A percentile compares a stretch with the other conserved stretches of the same genome.
phyloP scores from a whole-genome alignment of 495 filamentous ascomycete genomes.

The Niebla homalea region DNA sequence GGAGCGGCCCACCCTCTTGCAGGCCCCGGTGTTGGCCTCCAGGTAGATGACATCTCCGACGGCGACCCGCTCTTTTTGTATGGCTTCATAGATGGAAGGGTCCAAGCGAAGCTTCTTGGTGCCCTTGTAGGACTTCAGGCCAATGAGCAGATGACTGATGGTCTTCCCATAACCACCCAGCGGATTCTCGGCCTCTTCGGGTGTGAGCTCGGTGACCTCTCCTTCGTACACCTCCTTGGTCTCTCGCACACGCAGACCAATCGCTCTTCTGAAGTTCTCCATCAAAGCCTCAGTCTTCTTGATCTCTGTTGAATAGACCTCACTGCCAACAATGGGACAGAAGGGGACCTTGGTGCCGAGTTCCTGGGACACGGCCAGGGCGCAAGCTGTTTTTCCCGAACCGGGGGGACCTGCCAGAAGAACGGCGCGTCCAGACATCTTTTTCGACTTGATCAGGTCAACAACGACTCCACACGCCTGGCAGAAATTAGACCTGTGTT shows the following conservation, averaged over 20 bases:
- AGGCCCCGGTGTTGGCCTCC: slow-evolving; percentile 93
- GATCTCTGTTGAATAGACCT: slow-evolving; percentile 92
- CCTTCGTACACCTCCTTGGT: slow-evolving; percentile 97
- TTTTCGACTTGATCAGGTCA: slow-evolving; percentile 84
- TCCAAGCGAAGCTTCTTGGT: slow-evolving; percentile 95
- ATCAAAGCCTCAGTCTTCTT: slow-evolving; percentile 98
- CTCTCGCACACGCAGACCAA: slow-evolving; percentile 88
- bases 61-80: slow-evolving; percentile 93
- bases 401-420: slow-evolving; percentile 85
- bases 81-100: slow-evolving; percentile 95
- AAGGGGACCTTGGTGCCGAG: slow-evolving; percentile 96
- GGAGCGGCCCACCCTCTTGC: slow-evolving; percentile 87
- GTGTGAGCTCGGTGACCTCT: slow-evolving; percentile 89
- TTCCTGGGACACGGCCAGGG: slow-evolving; percentile 86
- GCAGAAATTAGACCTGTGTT: slow-evolving; percentile 7
- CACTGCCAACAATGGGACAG: slow-evolving; percentile 90
- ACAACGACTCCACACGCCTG: slow-evolving; percentile 88
- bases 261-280: slow-evolving; percentile 95
- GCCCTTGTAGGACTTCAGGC: slow-evolving; percentile 78
- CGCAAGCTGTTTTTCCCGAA: slow-evolving; percentile 93
- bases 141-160: slow-evolving; percentile 79
- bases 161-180: slow-evolving; percentile 89
- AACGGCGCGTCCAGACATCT: slow-evolving; percentile 92
- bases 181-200: slow-evolving; percentile 97
- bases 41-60: slow-evolving; percentile 98